phyloP scores from a whole-genome alignment of 2,329 filamentous ascomycete genomes.

The Epichloe coenophiala region DNA sequence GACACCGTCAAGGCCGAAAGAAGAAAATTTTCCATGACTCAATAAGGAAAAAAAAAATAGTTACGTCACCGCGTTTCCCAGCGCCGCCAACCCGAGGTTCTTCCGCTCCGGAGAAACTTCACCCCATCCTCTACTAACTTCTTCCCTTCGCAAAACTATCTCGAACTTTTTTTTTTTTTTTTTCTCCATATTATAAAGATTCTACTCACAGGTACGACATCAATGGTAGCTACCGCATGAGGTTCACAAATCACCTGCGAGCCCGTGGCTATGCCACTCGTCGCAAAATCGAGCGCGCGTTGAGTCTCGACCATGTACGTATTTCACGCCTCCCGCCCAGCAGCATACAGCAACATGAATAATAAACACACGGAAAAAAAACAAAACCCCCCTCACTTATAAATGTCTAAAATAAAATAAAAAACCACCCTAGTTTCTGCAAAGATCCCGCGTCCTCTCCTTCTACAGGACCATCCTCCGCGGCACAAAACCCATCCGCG shows the following conservation, averaged over 20 bases:
- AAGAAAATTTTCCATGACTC: no score
- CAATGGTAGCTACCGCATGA: slow-evolving; percentile 8
- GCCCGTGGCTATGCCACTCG: slow-evolving; percentile 22
- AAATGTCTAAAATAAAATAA: not conserved
- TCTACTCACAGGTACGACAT: not conserved
- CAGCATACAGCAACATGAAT: not conserved
- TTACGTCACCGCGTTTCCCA: not conserved
- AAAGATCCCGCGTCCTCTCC: slow-evolving; percentile 38
- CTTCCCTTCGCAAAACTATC: not conserved
- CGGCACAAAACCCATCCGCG: slow-evolving; percentile 36
- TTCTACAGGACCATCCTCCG: slow-evolving; percentile 47
- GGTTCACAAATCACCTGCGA: slow-evolving; percentile 12
- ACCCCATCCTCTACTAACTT: not conserved
- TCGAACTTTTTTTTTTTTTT: no score
- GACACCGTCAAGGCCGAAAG: not conserved
- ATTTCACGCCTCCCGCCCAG: not conserved
- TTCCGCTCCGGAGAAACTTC: slow-evolving; percentile 4
- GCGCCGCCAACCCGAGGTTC: slow-evolving; percentile 7
- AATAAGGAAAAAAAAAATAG: not conserved
- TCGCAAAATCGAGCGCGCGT: slow-evolving; percentile 20
- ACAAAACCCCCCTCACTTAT: not conserved
- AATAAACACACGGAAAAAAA: not conserved
- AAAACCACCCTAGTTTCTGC: slow-evolving; percentile 36
- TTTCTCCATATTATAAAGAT: no score
- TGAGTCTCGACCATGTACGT: slow-evolving; percentile 46